Evolutionary conservation across 2,329 filamentous ascomycete species (phyloP).

Genomic region (Xylariaceae sp.): DNA sequence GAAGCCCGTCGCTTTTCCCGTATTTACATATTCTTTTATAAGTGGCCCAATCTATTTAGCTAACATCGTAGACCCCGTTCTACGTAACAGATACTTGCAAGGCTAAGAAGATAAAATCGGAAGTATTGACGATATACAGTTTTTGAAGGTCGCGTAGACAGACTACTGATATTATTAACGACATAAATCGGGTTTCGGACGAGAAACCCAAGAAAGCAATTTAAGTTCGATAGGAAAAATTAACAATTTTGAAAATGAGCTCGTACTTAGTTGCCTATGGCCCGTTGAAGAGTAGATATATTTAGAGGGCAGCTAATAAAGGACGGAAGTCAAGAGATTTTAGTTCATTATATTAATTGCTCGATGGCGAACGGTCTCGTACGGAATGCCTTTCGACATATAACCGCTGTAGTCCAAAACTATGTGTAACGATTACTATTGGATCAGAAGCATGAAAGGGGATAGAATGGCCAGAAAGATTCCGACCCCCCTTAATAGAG

Average conservation of each 20-base stretch:
- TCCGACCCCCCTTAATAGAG: neutral
- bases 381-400: neutral
- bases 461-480: neutral
- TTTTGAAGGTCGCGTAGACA: neutral
- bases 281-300: neutral
- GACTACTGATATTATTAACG: neutral
- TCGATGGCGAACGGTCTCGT: neutral
- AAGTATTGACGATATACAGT: neutral
- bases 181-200: neutral
- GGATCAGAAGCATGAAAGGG: neutral
- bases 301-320: neutral
- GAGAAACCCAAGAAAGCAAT: neutral
- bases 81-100: neutral
- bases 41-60: neutral
- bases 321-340: neutral
- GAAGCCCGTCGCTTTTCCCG: constrained; percentile 1
- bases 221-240: neutral
- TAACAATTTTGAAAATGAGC: neutral
- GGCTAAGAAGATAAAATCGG: neutral
- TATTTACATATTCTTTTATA: constrained; percentile 2
- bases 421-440: neutral
- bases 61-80: neutral
- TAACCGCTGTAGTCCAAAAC: neutral
- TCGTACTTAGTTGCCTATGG: neutral
- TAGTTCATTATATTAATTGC: neutral